A percentile compares a stretch with the other conserved stretches of the same genome.
Evolutionary conservation across 495 filamentous ascomycete genomes (phyloP).

Genomic region (Parathielavia hyrcaniae): DNA sequence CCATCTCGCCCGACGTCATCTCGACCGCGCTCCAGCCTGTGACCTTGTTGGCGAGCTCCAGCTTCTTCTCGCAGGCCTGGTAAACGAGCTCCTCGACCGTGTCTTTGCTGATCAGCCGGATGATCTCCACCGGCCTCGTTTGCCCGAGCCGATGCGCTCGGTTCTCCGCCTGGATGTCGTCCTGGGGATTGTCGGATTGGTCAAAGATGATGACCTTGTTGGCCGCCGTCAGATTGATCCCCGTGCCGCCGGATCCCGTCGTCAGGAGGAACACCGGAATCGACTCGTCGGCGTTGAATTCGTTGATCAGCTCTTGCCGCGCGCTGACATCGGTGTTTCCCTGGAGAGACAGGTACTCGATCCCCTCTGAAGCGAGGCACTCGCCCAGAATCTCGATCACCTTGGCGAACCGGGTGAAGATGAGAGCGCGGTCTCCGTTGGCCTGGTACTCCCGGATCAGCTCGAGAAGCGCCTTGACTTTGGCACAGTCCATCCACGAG

Average conservation of each 20-base stretch:
- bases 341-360: slow-evolving; percentile 74
- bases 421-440: slow-evolving; percentile 77
- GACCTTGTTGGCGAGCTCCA: slow-evolving; percentile 84
- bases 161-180: slow-evolving; percentile 94
- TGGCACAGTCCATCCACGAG: slow-evolving; percentile 91
- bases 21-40: slow-evolving; percentile 32
- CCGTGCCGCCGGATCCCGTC: slow-evolving; percentile 88
- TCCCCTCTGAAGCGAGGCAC: slow-evolving; percentile 65
- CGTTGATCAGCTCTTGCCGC: slow-evolving; percentile 79
- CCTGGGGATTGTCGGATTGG: slow-evolving; percentile 90
- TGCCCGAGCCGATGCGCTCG: slow-evolving; percentile 93
- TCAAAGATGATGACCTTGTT: slow-evolving; percentile 99
- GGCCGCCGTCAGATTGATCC: slow-evolving; percentile 88
- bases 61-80: slow-evolving; percentile 80
- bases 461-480: slow-evolving; percentile 68
- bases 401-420: slow-evolving; percentile 90
- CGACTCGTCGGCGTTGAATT: slow-evolving; percentile 65
- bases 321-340: slow-evolving; percentile 76
- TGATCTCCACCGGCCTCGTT: slow-evolving; percentile 77
- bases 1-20: slow-evolving; percentile 31
- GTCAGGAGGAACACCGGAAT: slow-evolving; percentile 91
- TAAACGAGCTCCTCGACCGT: slow-evolving; percentile 94
- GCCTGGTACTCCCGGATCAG: slow-evolving; percentile 65
- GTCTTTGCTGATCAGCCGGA: slow-evolving; percentile 67
- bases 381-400: slow-evolving; percentile 84